A percentile compares a stretch with the other conserved stretches of the same genome.
Evolutionary conservation across 2,329 filamentous ascomycete genomes (phyloP).

Genomic region (Periconia sp.): DNA sequence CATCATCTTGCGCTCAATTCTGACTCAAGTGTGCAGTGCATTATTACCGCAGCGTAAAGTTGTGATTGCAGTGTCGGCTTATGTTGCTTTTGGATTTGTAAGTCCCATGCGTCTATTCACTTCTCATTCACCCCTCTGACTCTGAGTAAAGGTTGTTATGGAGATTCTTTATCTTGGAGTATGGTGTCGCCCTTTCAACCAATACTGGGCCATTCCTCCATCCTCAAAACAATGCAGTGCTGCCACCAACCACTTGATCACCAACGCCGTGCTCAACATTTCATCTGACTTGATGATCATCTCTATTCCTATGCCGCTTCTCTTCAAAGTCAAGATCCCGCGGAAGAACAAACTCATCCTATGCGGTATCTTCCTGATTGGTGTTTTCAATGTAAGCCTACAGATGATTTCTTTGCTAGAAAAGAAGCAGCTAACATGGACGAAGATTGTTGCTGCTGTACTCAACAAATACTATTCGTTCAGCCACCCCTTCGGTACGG

Average conservation of each 20-base stretch:
- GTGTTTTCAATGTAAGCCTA: constrained; percentile 40
- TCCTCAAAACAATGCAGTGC: constrained; percentile 45
- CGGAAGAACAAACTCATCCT: constrained; percentile 56
- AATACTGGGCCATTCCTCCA: constrained; percentile 56
- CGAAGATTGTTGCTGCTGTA: constrained; percentile 56
- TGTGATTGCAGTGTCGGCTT: constrained; percentile 48
- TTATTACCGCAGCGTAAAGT: constrained; percentile 31
- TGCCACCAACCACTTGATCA: constrained; percentile 45
- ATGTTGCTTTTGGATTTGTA: constrained; percentile 51
- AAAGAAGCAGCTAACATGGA: not conserved
- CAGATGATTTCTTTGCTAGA: not conserved
- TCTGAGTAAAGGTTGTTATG: constrained; percentile 33
- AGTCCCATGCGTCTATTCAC: constrained; percentile 1
- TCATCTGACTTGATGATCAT: constrained; percentile 51
- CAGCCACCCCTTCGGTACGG: constrained; percentile 55
- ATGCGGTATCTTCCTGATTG: constrained; percentile 58
- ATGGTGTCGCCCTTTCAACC: constrained; percentile 57
- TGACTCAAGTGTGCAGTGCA: not conserved
- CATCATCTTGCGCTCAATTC: not conserved
- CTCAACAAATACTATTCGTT: constrained; percentile 67
- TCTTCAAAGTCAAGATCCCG: constrained; percentile 47
- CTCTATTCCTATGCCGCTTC: constrained; percentile 49
- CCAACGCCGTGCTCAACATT: constrained; percentile 48
- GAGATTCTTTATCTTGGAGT: constrained; percentile 55
- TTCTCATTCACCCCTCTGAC: not conserved